Percentiles rank a stretch among this genome's conserved stretches.
Conservation (phyloP, 495 filamentous ascomycete genomes). For the Podospora appendiculata region DNA sequence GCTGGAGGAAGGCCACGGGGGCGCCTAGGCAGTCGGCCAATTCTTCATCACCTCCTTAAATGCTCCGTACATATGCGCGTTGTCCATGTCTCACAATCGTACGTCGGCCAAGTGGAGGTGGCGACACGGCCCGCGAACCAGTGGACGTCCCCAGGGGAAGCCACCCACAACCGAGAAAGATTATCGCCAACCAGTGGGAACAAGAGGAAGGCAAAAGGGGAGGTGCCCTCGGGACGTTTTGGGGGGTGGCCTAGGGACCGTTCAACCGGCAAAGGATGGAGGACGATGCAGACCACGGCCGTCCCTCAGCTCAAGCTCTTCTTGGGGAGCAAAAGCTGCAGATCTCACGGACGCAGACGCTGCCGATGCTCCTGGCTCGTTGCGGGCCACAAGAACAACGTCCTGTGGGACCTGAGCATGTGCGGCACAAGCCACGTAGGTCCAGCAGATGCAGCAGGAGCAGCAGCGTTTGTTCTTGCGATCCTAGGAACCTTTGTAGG, state of each 20-base stretch:
- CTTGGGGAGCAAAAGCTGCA: background rate
- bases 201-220: background rate
- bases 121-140: slow-evolving; percentile 3
- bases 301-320: background rate
- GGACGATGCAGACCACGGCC: background rate
- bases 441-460: too few species aligned
- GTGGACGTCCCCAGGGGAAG: background rate
- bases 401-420: background rate
- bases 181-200: background rate
- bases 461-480: background rate
- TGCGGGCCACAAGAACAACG: background rate
- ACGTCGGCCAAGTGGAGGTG: slow-evolving; percentile 6
- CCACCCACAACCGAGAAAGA: too few species aligned
- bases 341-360: background rate
- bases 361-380: background rate
- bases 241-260: background rate
- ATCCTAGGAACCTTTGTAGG: background rate
- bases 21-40: background rate
- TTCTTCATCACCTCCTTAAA: too few species aligned
- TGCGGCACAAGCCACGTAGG: background rate
- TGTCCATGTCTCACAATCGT: slow-evolving; percentile 12
- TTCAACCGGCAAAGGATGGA: background rate
- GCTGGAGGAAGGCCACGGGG: background rate
- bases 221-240: background rate
- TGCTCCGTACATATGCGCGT: slow-evolving; percentile 3